Percentiles rank a stretch among this genome's conserved stretches.
phyloP scores from a whole-genome alignment of 805 yeast genomes.

The Metschnikowia bowlesiae region DNA sequence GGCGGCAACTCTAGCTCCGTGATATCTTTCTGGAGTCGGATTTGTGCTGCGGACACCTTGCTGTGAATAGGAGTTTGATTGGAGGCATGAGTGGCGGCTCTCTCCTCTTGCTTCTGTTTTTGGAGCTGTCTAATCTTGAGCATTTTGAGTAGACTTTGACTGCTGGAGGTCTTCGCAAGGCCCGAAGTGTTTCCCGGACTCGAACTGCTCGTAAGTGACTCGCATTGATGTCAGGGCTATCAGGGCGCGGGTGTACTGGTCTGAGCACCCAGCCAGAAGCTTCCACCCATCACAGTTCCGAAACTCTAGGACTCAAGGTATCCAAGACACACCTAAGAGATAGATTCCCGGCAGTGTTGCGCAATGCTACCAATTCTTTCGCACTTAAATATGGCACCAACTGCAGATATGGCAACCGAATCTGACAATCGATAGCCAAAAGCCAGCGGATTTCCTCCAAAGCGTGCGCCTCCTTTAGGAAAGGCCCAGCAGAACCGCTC shows the following conservation, averaged over 20 bases:
- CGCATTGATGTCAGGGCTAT: background rate
- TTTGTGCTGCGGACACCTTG: constrained; percentile 53
- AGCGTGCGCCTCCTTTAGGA: background rate
- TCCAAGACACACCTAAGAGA: background rate
- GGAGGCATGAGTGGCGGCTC: constrained; percentile 4
- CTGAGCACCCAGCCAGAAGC: background rate
- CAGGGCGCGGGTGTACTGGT: constrained; percentile 2
- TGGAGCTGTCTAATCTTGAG: constrained; percentile 24
- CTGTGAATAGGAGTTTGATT: constrained; percentile 7
- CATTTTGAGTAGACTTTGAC: constrained; percentile 1
- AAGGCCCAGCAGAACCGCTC: background rate
- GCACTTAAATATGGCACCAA: background rate
- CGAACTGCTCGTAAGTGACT: background rate
- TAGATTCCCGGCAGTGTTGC: background rate
- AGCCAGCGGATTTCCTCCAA: constrained; percentile 14
- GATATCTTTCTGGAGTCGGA: constrained; percentile 72
- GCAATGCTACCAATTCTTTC: background rate
- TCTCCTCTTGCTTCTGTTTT: constrained; percentile 18
- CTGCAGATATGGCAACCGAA: constrained; percentile 11
- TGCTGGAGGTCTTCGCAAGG: background rate
- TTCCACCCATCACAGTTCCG: no score
- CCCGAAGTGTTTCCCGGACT: background rate
- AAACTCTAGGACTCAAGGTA: background rate
- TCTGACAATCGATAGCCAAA: constrained; percentile 9
- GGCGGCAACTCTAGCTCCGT: constrained; percentile 63